Conservation (phyloP, 1,284 basidiomycete genomes). For the Marasmius tenuissimus region DNA sequence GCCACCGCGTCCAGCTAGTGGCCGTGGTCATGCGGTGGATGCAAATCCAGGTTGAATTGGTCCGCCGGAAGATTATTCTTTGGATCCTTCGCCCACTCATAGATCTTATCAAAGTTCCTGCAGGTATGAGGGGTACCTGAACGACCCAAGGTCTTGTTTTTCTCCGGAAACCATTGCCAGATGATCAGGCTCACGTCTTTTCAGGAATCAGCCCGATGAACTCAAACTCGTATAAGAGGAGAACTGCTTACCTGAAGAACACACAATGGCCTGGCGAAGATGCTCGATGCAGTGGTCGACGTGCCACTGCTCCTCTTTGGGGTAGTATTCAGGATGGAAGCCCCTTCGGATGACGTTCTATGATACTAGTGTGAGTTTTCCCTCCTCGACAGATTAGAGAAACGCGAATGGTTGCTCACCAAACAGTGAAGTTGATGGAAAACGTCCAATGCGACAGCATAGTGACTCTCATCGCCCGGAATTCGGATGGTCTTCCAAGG, state of each 20-base stretch:
- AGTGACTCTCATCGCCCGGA: constrained; percentile 22
- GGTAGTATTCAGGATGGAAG: constrained; percentile 24
- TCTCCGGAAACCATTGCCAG: constrained; percentile 1
- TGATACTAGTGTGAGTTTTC: not conserved
- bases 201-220: not conserved
- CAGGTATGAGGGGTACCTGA: constrained; percentile 14
- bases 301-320: constrained; percentile 17
- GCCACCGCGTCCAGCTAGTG: not conserved
- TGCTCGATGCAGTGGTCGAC: constrained; percentile 27
- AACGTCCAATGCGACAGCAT: constrained; percentile 26
- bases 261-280: constrained; percentile 30
- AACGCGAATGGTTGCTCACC: constrained; percentile 16
- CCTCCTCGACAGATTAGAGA: not conserved
- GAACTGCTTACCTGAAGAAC: constrained; percentile 19
- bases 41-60: not conserved
- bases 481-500: constrained; percentile 24
- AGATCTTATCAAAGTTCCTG: constrained; percentile 16
- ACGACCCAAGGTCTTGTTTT: not conserved
- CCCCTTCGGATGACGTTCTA: constrained; percentile 29
- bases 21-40: not conserved
- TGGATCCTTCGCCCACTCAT: constrained; percentile 17
- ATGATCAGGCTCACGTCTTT: not conserved
- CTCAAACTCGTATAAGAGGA: constrained; percentile 1
- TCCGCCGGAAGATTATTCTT: not conserved
- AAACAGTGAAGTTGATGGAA: constrained; percentile 34